Conservation (phyloP, 2,329 filamentous ascomycete species). For the Cercospora sp. region DNA sequence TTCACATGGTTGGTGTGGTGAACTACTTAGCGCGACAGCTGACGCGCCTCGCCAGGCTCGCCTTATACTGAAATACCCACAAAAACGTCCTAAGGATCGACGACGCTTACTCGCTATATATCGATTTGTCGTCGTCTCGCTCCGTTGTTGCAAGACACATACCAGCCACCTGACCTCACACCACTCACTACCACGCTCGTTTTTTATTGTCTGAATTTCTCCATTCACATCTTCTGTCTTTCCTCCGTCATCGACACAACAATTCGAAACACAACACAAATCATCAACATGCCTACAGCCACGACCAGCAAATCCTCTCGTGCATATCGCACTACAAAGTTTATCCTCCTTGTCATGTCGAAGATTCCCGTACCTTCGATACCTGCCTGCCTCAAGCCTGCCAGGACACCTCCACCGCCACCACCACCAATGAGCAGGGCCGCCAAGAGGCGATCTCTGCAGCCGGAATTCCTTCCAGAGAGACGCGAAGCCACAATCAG, state of each 20-base stretch:
- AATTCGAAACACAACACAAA: not conserved
- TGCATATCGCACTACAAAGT: slow-evolving; percentile 8
- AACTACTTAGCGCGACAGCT: slow-evolving; percentile 5
- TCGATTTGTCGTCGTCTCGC: not conserved
- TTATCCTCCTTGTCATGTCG: slow-evolving; percentile 10
- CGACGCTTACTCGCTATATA: not conserved
- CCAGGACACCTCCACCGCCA: not conserved
- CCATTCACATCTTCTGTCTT: not conserved
- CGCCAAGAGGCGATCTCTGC: not conserved
- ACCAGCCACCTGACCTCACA: not conserved
- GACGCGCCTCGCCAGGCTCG: not conserved
- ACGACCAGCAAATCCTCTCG: slow-evolving; percentile 1
- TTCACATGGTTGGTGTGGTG: not conserved
- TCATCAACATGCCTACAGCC: not conserved
- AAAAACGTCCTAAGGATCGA: not conserved
- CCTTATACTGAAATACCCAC: not conserved
- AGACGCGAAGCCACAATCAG: not conserved
- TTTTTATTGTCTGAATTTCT: not conserved
- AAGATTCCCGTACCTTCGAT: slow-evolving; percentile 3
- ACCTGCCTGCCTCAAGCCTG: not conserved
- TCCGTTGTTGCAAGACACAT: not conserved
- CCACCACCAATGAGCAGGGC: not conserved
- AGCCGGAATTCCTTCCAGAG: slow-evolving; percentile 4
- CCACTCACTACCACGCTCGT: not conserved
- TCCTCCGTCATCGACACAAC: not conserved